Evolutionary conservation across 2,329 filamentous ascomycete genomes (phyloP).

Genomic region (Aspergillus sp.): DNA sequence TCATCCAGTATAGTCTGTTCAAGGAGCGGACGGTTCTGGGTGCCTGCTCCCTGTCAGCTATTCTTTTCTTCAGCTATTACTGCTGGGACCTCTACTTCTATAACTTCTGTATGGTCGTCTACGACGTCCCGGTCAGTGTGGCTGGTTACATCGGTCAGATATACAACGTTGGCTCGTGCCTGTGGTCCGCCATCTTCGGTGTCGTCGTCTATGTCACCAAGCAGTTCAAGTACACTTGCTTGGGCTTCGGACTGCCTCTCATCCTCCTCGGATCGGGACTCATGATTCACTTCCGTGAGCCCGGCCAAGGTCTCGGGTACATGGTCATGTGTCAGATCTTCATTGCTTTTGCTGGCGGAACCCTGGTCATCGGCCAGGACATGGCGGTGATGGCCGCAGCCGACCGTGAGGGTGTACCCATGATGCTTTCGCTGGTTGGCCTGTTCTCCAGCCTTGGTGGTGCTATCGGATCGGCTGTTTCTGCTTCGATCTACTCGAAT

Average conservation of each 20-base stretch:
- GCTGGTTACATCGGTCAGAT: constrained; percentile 45
- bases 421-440: constrained; percentile 33
- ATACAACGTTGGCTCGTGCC: constrained; percentile 50
- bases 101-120: constrained; percentile 50
- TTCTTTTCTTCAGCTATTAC: constrained; percentile 46
- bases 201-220: constrained; percentile 43
- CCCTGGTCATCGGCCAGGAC: constrained; percentile 50
- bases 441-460: constrained; percentile 31
- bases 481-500: constrained; percentile 50
- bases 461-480: constrained; percentile 27
- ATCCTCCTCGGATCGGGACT: constrained; percentile 48
- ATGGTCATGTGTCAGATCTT: constrained; percentile 52
- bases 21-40: constrained; percentile 46
- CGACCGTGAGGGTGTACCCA: constrained; percentile 49
- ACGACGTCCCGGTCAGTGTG: constrained; percentile 36
- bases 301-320: constrained; percentile 43
- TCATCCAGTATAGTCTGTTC: constrained; percentile 50
- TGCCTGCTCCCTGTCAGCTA: constrained; percentile 44
- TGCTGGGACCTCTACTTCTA: constrained; percentile 50
- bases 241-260: constrained; percentile 48
- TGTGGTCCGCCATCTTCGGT: constrained; percentile 47
- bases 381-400: constrained; percentile 53
- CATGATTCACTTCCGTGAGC: constrained; percentile 51
- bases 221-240: constrained; percentile 47
- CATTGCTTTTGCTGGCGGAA: constrained; percentile 50